Base-by-base conservation (phyloP, 768 basidiomycete species). In the Ramaria rubella region DNA sequence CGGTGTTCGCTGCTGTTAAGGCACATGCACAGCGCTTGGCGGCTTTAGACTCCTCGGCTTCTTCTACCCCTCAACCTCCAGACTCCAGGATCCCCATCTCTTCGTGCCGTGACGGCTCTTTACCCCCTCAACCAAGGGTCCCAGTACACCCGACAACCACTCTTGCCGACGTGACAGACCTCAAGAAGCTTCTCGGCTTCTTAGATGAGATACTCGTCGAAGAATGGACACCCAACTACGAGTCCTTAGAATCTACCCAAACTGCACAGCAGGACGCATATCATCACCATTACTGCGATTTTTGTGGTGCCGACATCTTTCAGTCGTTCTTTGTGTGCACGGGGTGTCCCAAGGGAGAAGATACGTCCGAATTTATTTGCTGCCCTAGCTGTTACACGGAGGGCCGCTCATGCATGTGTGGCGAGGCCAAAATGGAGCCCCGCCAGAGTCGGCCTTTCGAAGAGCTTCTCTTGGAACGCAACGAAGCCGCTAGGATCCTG, bases 281-380 rank as follows among this genome's bases (percentile, higher is more conserved):
- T n/a, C 54, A 52, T 46, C 44, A 61, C n/a, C n/a, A 45, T 36
- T 72, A 79, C 33, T 92, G 90, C 63, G 89, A 92, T 65, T 91
- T 89, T 65, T 93, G 90, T 62, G 83, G 81, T 17, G 80, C 79
- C 2, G 90, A 93, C 63, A 79, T 93, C 58, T 92, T 91, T 61
- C 83, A 89, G 60, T 83, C 85, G 59, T 90, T 83, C 66, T 87
- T 92, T 60, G 83, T 87, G 65, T 92, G 90, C 64, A 64, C 66
- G 1, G 58, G 61, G 1, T 87, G 87, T 62, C 68, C 70, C 58
- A 45, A 58, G 24, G 38, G 26, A 44, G 45, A 48, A 5, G 23
- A 40, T 5, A 15, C 36, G 17, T 14, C 50, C 3, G 48, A 31
- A 52, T 70, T 81, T 56, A 67, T 77, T 19, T 68, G 90, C 5